Evolutionary conservation across 495 filamentous ascomycete species (phyloP).

Genomic region (Neurospora intermedia): DNA sequence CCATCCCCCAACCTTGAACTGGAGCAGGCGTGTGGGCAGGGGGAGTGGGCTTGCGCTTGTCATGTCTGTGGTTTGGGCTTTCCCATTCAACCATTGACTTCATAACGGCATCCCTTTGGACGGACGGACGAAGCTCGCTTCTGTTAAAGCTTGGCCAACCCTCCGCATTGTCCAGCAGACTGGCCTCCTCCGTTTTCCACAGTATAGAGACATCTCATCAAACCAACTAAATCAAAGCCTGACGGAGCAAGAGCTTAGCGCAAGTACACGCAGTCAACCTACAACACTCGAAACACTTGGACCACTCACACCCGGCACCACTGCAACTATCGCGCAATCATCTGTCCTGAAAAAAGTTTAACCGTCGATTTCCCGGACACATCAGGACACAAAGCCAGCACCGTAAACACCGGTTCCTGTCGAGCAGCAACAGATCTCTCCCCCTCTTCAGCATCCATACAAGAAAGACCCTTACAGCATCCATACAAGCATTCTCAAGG

Average conservation of each 20-base stretch:
- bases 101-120: constrained; percentile 3
- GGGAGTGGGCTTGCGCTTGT: neutral
- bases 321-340: constrained; percentile 15
- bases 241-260: neutral
- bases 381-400: constrained; percentile 8
- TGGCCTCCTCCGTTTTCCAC: neutral
- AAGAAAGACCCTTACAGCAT: neutral
- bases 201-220: neutral
- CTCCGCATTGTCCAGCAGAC: constrained; percentile 1
- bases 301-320: neutral
- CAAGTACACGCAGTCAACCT: neutral
- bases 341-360: constrained; percentile 17
- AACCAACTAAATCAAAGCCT: neutral
- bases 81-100: constrained; percentile 16
- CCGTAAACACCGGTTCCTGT: constrained; percentile 1
- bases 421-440: neutral
- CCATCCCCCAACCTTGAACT: neutral
- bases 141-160: constrained; percentile 12
- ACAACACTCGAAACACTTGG: neutral
- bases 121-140: constrained; percentile 1
- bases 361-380: constrained; percentile 24
- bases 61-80: neutral
- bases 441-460: neutral
- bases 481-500: neutral
- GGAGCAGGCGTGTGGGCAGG: neutral